These are phyloP conservation scores for Podila epigama DNA, from an alignment of 192 early-diverging fungal genomes.

Conservation along the genomic window DNA sequence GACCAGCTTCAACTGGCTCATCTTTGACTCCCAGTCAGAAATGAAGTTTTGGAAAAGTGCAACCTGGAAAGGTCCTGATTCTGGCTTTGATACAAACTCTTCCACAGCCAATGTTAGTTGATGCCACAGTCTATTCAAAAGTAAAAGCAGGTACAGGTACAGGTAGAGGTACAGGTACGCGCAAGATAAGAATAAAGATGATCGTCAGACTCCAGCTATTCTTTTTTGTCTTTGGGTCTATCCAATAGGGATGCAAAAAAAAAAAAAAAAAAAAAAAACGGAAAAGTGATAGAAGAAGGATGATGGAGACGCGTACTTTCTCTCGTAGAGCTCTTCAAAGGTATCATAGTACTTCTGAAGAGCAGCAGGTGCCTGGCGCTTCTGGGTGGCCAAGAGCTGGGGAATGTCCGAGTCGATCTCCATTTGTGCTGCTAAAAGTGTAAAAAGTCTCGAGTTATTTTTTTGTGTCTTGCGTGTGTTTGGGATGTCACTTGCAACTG, in stretches of 20 bases:
- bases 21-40: conserved; percentile 90
- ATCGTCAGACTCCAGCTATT: too few relatives aligned
- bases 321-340: conserved; percentile 95
- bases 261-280: not conserved
- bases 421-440: conserved; percentile 49
- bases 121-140: conserved; percentile 87
- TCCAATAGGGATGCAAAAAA: too few relatives aligned
- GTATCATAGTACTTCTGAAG: conserved; percentile 81
- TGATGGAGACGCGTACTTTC: conserved; percentile 70
- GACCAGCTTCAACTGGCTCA: conserved; percentile 94
- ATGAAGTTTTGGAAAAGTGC: conserved; percentile 92
- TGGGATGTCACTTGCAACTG: too few relatives aligned
- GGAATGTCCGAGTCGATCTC: conserved; percentile 82
- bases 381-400: conserved; percentile 73
- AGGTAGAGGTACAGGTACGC: too few relatives aligned
- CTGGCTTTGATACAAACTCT: conserved; percentile 79
- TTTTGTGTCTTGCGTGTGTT: not conserved
- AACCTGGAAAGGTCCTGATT: conserved; percentile 79
- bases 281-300: not conserved
- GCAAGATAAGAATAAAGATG: too few relatives aligned
- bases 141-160: too few relatives aligned
- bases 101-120: conserved; percentile 88
- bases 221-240: too few relatives aligned
- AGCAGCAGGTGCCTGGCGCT: conserved; percentile 67
- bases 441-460: not conserved